Base-by-base conservation (phyloP, 108 stramenopile species). In the Cyclotella kingstonii region DNA sequence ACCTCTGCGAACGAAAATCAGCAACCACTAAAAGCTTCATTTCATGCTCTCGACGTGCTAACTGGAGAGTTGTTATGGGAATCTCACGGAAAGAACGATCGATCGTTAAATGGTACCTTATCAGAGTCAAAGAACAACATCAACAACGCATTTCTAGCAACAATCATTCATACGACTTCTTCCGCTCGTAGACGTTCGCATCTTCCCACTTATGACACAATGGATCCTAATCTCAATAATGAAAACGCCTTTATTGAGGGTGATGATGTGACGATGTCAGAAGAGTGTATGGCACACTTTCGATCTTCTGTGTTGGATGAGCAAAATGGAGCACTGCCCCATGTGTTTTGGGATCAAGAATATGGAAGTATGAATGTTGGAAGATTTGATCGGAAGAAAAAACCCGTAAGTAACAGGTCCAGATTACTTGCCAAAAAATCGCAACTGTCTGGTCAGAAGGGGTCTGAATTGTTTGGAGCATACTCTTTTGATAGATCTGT, bases 11-110 rank as follows among this genome's bases (percentile, higher is more conserved):
- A 21, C 36, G 36, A 31, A 26, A 45, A 53, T 22, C 31, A 29
- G 0, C 33, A 60, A 22, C 61, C 73, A 30, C 34, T 58, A 36
- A 66, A 60, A 43, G 73, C 66, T 10, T 66, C 64, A 28, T 75
- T 84, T 10, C 70, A 81, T 63, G 86, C 90, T 14, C 46, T 91
- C 7, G 83, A 91, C 74, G 81, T 85, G 22, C 41, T 81, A 42
- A 77, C 83, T 15, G 90, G 90, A 14, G 63, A 65, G 8, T 31
- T 59, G 6, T 38, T 88, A 18, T 91, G 90, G 90, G 77, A 82
- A 28, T 46, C 73, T 12, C 59, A 76, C 15, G 63, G 56, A 18
- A 67, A 50, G 47, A 52, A 43, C 23, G 34, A 30, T 18, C 15
- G 30, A 22, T 22, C 4, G 10, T 27, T 23, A 14, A 39, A 7